Evolutionary conservation across 169 alveolate species (phyloP).

Genomic region (Neospora caninum): DNA sequence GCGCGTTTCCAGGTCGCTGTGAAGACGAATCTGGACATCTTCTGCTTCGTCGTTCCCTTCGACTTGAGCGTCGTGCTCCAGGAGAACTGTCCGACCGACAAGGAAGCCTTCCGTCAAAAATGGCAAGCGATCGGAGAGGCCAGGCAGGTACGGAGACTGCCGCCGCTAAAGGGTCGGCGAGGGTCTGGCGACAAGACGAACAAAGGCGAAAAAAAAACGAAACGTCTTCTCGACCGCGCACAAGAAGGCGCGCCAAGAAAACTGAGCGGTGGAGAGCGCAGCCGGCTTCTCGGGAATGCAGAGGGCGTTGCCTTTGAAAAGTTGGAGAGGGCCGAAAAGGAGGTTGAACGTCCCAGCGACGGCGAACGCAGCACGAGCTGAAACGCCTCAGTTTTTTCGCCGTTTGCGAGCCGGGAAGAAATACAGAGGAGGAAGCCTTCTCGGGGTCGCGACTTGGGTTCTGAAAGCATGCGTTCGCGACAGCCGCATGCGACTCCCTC

Average conservation of each 20-base stretch:
- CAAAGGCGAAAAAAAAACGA: not conserved
- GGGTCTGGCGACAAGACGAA: not conserved
- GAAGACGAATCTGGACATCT: conserved; percentile 72
- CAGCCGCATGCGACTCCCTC: too few species aligned
- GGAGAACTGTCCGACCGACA: conserved; percentile 68
- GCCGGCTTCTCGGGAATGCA: too few species aligned
- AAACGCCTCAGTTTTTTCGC: too few species aligned
- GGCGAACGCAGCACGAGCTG: too few species aligned
- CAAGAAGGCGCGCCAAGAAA: not conserved
- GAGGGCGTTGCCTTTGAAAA: too few species aligned
- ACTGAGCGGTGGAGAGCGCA: too few species aligned
- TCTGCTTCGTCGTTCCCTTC: conserved; percentile 76
- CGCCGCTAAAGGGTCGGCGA: not conserved
- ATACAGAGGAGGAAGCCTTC: too few species aligned
- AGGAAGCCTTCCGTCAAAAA: conserved; percentile 71
- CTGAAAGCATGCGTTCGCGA: too few species aligned
- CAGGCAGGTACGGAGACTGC: conserved; percentile 68
- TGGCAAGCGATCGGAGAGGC: conserved; percentile 78
- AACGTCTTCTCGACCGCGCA: not conserved
- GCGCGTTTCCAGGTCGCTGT: conserved; percentile 71
- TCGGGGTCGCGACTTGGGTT: too few species aligned
- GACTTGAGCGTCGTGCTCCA: conserved; percentile 70
- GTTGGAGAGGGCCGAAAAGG: too few species aligned
- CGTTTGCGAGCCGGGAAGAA: too few species aligned
- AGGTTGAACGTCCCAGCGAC: too few species aligned